These are phyloP conservation scores for Pichia sp. DNA, from an alignment of 1,139 yeast genomes.

Conservation along the genomic window DNA sequence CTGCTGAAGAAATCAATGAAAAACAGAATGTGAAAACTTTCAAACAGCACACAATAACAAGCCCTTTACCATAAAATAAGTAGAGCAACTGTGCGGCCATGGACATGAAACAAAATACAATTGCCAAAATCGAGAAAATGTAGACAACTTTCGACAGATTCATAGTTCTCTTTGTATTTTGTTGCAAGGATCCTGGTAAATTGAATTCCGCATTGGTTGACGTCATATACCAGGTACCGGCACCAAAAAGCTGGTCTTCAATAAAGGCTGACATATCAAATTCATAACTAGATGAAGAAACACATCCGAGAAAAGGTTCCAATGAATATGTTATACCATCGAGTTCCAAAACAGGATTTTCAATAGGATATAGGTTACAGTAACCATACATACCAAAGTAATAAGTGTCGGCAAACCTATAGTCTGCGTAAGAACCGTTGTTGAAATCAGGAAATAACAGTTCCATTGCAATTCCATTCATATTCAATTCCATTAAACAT, in stretches of 20 bases:
- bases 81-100: too few species aligned
- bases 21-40: too few species aligned
- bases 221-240: conserved; percentile 16
- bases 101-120: conserved; percentile 9
- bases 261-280: conserved; percentile 48
- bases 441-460: conserved; percentile 13
- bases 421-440: conserved; percentile 16
- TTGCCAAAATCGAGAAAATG: conserved; percentile 37
- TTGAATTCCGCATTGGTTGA: conserved; percentile 11
- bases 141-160: conserved; percentile 38
- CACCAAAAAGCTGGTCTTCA: conserved; percentile 30
- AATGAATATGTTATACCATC: too few species aligned
- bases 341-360: too few species aligned
- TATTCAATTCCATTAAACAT: conserved; percentile 34
- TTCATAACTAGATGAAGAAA: conserved; percentile 38
- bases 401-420: conserved; percentile 56
- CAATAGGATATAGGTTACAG: conserved; percentile 28
- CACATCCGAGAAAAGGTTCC: conserved; percentile 29
- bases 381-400: conserved; percentile 52
- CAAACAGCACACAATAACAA: too few species aligned
- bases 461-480: conserved; percentile 19
- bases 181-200: conserved; percentile 27
- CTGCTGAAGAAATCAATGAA: too few species aligned
- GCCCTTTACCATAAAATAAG: too few species aligned
- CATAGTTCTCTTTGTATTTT: conserved; percentile 27